Base-by-base conservation (phyloP, 2,329 filamentous ascomycete species). In the Phaeophleospora eucalypticola region DNA sequence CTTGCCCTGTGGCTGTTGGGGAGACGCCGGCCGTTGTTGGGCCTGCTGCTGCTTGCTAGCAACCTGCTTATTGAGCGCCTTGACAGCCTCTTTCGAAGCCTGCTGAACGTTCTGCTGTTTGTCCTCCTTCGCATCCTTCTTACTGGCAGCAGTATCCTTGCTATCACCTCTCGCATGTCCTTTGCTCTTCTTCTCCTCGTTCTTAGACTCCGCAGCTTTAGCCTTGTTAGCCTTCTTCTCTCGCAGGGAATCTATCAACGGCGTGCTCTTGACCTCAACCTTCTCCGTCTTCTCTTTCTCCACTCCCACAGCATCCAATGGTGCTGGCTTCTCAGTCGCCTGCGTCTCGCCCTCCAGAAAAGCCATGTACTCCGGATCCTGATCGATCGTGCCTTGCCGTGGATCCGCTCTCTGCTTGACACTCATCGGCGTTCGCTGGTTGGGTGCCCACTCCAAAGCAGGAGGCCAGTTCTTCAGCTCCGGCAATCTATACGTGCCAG, bases 331-430 rank as follows among this genome's bases (percentile, higher is more conserved):
- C n/a, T 70, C 68, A 50, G 81, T 75, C 2, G 79, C 81, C 57
- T 94, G 89, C 1, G 90, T 94, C 38, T 97, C 77, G 44, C 81
- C 86, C 65, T 94, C 87, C 6, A 98, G 77, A 65, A 97, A 98
- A 19, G 84, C 82, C 73, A 96, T 94, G 60, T 96, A 98, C 59
- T 97, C 93, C 0, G 88, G 83, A 62, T 98, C 93, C 65, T 95
- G 89, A 60, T 98, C 93, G 57, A 98, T 97, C 2, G 89, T 95
- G 43, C 91, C 93, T 65, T 95, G 88, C 12, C 90, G 83, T 43
- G 83, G 82, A 72, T 98, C 93, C 44, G 82, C 80, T 27, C 89
- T 83, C 41, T 81, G 80, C 65, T 87, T 88, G 29, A 77, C 80
- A 49, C 80, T 81, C 42, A 62, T 34, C 1, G 91, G 89, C 1